A percentile compares a stretch with the other conserved stretches of the same genome.
phyloP scores from a whole-genome alignment of 306 rosid species.

The Ammopiptanthus mongolicus region DNA sequence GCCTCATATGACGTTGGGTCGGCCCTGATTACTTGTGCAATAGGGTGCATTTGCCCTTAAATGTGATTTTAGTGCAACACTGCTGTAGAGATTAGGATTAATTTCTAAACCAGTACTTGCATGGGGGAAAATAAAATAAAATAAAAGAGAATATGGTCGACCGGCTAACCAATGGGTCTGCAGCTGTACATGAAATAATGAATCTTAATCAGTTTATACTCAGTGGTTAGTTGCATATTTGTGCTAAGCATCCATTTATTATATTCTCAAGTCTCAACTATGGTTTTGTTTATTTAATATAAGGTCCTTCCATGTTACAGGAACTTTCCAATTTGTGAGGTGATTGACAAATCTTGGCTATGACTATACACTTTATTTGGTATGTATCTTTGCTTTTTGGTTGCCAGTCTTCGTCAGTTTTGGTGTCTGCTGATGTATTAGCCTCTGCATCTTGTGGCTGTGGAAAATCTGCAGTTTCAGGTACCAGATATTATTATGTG shows the following conservation, averaged over 20 bases:
- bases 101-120: slow-evolving; percentile 8
- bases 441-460: slow-evolving; percentile 20
- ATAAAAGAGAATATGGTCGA: neutral
- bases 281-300: neutral
- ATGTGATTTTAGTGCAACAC: no score
- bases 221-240: slow-evolving; percentile 17
- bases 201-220: slow-evolving; percentile 22
- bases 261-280: neutral
- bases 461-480: neutral
- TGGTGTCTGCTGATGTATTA: slow-evolving; percentile 29
- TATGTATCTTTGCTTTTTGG: slow-evolving; percentile 16
- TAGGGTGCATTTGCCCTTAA: no score
- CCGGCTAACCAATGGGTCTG: slow-evolving; percentile 16
- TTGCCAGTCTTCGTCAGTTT: slow-evolving; percentile 34
- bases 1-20: no score
- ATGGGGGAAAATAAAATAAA: neutral
- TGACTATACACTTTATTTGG: slow-evolving; percentile 17
- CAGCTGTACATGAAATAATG: slow-evolving; percentile 21
- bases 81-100: neutral
- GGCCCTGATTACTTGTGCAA: no score
- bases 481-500: slow-evolving; percentile 9
- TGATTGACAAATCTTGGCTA: slow-evolving; percentile 21
- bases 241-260: slow-evolving; percentile 13
- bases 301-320: neutral
- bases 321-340: slow-evolving; percentile 24